A percentile compares a stretch with the other conserved stretches of the same genome.
Conservation (phyloP, 1,284 basidiomycete species). For the Cryptococcus sp. region DNA sequence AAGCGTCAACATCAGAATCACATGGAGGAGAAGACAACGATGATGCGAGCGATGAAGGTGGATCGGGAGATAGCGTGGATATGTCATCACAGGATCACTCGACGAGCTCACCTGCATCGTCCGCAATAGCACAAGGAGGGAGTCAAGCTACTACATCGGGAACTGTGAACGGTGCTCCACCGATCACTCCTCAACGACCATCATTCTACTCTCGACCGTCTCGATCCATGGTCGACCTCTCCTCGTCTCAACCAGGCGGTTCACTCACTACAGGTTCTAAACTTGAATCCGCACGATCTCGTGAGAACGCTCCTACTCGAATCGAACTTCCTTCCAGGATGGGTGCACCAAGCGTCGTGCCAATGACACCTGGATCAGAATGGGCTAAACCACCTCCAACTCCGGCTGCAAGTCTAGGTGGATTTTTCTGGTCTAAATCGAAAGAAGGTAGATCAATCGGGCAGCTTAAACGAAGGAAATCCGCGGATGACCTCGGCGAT, state of each 20-base stretch:
- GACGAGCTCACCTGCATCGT: slow-evolving; percentile 8
- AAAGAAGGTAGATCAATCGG: slow-evolving; percentile 7
- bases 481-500: slow-evolving; percentile 47
- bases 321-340: slow-evolving; percentile 21
- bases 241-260: slow-evolving; percentile 9
- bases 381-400: slow-evolving; percentile 42
- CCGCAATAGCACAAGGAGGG: neutral
- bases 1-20: slow-evolving; percentile 1
- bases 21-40: slow-evolving; percentile 16
- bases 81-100: slow-evolving; percentile 1
- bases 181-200: slow-evolving; percentile 44
- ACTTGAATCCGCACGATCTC: slow-evolving; percentile 20
- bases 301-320: slow-evolving; percentile 12
- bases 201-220: slow-evolving; percentile 62
- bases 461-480: slow-evolving; percentile 43
- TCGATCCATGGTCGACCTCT: slow-evolving; percentile 55
- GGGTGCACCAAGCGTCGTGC: neutral
- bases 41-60: slow-evolving; percentile 3
- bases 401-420: slow-evolving; percentile 28
- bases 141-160: neutral
- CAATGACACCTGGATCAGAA: slow-evolving; percentile 13
- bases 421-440: slow-evolving; percentile 21
- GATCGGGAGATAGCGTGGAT: slow-evolving; percentile 1
- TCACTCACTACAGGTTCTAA: slow-evolving; percentile 7
- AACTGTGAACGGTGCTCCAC: neutral